These are phyloP conservation scores for Magnusiomyces fungicola DNA, from an alignment of 1,139 yeast genomes.

Conservation along the genomic window DNA sequence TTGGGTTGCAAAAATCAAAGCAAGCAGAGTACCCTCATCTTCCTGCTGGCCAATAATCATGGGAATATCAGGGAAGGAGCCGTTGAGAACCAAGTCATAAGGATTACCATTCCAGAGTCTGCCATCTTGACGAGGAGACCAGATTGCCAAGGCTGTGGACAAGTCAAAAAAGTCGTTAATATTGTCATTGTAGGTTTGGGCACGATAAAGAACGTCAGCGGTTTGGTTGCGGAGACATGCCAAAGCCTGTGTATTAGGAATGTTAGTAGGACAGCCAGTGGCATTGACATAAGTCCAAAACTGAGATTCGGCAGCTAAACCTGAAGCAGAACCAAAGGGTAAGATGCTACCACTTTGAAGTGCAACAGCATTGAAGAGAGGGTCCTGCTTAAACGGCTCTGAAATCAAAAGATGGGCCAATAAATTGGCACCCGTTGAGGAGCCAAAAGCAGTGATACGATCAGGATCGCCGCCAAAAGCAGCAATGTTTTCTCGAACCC, in stretches of 20 bases:
- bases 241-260: conserved; percentile 13
- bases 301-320: conserved; percentile 16
- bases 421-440: conserved; percentile 35
- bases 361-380: conserved; percentile 28
- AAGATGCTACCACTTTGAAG: conserved; percentile 15
- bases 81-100: conserved; percentile 12
- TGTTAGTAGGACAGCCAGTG: conserved; percentile 16
- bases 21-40: conserved; percentile 23
- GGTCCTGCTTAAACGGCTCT: conserved; percentile 18
- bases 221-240: conserved; percentile 18
- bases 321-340: conserved; percentile 12
- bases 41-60: conserved; percentile 20
- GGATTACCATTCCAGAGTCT: conserved; percentile 12
- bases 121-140: conserved; percentile 21
- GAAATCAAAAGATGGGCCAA: conserved; percentile 27
- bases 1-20: conserved; percentile 11
- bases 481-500: conserved; percentile 33
- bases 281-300: conserved; percentile 16
- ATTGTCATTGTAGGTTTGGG: conserved; percentile 15
- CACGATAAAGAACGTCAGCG: conserved; percentile 13
- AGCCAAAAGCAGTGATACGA: conserved; percentile 34
- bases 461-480: conserved; percentile 37
- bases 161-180: conserved; percentile 16
- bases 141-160: conserved; percentile 14
- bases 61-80: conserved; percentile 19